Evolutionary conservation across 225 moss, liverwort and hornwort species (phyloP), one percentile per base, ranked within the genome.

Genomic region (Pleurozium schreberi): DNA sequence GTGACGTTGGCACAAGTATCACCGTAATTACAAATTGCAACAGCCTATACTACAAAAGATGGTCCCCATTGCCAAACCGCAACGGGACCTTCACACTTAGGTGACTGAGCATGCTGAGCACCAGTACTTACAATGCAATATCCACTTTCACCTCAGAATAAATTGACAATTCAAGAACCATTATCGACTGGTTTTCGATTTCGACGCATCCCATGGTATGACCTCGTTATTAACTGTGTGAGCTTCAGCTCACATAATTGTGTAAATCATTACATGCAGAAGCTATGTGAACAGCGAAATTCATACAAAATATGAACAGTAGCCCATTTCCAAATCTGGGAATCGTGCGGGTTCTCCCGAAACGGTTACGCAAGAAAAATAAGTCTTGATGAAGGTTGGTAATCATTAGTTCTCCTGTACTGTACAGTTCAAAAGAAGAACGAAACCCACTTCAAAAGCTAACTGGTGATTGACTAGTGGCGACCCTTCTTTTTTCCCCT

Each of bases 401-500:
- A 52, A 81, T 45, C 30, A 58, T 84, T 45, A 82, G 30, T 89
- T 88, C 89, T 82, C 75, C 68, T 77, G 78, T 82, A 89, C 68
- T 77, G 78, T 82, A 89, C 82, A 91, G 50, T 69, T 81, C 47
- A 87, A 84, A 78, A 88, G 85, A 89, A 84, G 74, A 89, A 84
- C 52, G n/a, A 88, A 78, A 86, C 58, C 57, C 63, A 75, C 65
- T 52, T 89, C 63, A 79, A 70, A 89, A 82, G 63, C 85, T 87
- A 85, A 80, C 62, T 62, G 63, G n/a, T 42, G 75, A 70, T 43
- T 60, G 47, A 57, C 91, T 91, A 93, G 77, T 95, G 92, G 27
- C 93, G 95, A 83, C 95, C 93, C 91, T 95, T 95, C 89, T 95
- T 95, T 75, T 95, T 95, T 8, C 95, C 95, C 86, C 92, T 93